These are phyloP conservation scores for Cunninghamia lanceolata DNA, from an alignment of 75 land plant genomes.

Conservation along the genomic window DNA sequence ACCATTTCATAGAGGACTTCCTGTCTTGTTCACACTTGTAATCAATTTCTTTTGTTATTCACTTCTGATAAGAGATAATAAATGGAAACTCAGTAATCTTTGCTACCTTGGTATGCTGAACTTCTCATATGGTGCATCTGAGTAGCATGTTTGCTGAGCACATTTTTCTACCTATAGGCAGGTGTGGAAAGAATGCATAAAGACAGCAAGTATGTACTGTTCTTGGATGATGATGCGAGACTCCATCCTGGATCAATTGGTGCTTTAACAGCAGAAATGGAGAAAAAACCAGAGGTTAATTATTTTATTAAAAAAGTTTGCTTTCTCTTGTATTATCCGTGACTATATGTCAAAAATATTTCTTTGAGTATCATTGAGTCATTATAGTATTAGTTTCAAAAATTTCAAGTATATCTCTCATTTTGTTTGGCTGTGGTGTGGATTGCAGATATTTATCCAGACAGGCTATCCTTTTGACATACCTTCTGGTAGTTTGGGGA, in stretches of 20 bases:
- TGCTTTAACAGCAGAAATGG: conserved; percentile 89
- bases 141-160: neutral
- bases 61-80: neutral
- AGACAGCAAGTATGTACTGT: conserved; percentile 94
- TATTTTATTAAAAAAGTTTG: neutral
- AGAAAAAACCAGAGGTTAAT: conserved; percentile 81
- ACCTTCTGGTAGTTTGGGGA: conserved; percentile 96
- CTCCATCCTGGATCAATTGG: conserved; percentile 97
- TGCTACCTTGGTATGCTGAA: neutral
- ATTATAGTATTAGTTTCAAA: neutral
- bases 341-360: neutral
- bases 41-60: neutral
- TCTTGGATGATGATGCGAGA: conserved; percentile 98
- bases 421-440: conserved; percentile 10
- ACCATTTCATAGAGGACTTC: neutral
- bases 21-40: neutral
- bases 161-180: conserved; percentile 53
- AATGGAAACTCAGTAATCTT: neutral
- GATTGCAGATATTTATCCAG: conserved; percentile 93
- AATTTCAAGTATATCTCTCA: neutral
- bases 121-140: neutral
- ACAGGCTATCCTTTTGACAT: conserved; percentile 99
- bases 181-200: conserved; percentile 93
- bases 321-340: neutral
- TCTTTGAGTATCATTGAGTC: neutral